Base-by-base conservation (phyloP, 2,329 filamentous ascomycete genomes). In the Fusarium pilosicola region DNA sequence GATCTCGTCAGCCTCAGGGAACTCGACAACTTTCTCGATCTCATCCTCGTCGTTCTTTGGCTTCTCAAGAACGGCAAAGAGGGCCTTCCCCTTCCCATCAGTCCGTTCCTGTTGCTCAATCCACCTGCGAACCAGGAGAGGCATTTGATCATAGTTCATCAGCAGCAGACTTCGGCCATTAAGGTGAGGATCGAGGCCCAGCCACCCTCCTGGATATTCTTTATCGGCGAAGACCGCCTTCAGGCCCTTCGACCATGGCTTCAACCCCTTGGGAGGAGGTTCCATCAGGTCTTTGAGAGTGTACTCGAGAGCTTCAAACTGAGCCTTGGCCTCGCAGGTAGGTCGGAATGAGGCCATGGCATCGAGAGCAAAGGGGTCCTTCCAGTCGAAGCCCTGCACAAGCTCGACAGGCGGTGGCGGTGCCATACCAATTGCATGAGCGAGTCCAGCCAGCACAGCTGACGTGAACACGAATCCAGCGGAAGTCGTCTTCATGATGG, bases 161-260 rank as follows among this genome's bases (percentile, higher is more conserved):
- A 81, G 74, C 48, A 88, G 76, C 69, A 88, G 75, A 62, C 82
- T 83, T 24, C 87, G 84, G 61, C 87, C 85, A 68, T 84, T 82
- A 55, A 85, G 84, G 77, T 89, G 87, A n/a, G 81, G 83, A 74
- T 89, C 87, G 30, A 85, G 79, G 41, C 87, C 87, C 32, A 82
- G 81, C 87, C 87, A 89, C 45, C 83, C 83, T 30, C 87, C 87
- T 0, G 87, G 87, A 76, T 89, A 87, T 56, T 83, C 79, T 38
- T 83, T 80, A 9, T 79, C 79, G 13, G 77, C 64, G 71, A 86
- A 86, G 46, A 84, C 76, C 20, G 75, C 74, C 74, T 84, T 85
- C 45, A 86, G 81, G 3, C 82, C 84, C 11, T 81, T 78, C 44
- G 77, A 79, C 79, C 81, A 86, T 6, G 81, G 80, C 59, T 78